Percentiles rank a stretch among this genome's conserved stretches.
phyloP scores from a whole-genome alignment of 345 rosid species.

The Populus simonii region DNA sequence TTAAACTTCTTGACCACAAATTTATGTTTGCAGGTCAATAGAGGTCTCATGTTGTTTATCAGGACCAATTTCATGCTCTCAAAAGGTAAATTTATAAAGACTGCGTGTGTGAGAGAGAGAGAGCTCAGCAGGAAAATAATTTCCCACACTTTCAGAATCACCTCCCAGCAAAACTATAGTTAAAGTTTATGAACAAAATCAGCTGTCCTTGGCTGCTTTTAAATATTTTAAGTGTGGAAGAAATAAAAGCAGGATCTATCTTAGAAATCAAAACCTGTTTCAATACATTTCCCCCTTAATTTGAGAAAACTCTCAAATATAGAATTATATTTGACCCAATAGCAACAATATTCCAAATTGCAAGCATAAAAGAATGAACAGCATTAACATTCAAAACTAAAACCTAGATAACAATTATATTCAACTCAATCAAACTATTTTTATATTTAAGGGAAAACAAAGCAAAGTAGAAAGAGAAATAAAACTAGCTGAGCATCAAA shows the following conservation, averaged over 20 bases:
- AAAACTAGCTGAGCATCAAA: background rate
- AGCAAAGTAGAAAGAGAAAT: background rate
- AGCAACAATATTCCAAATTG: background rate
- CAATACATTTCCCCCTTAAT: background rate
- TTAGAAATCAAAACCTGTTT: background rate
- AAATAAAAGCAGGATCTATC: background rate
- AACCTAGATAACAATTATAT: background rate
- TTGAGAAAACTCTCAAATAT: background rate
- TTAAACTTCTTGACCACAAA: background rate
- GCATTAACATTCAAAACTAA: background rate
- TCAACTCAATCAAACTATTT: background rate
- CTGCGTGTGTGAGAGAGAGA: background rate
- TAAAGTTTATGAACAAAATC: background rate
- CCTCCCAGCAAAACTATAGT: background rate
- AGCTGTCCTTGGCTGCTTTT: background rate
- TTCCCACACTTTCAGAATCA: background rate
- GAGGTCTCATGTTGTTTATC: background rate
- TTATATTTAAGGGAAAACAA: background rate
- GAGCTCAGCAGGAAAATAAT: background rate
- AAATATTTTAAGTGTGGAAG: too few relatives aligned
- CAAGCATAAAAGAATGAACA: background rate
- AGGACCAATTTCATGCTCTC: background rate
- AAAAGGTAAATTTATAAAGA: background rate
- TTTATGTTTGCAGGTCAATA: too few relatives aligned
- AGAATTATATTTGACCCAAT: background rate